Evolutionary conservation across 2,329 filamentous ascomycete genomes (phyloP), one percentile per base, ranked within the genome.

Genomic region (Neopestalotiopsis sp.): DNA sequence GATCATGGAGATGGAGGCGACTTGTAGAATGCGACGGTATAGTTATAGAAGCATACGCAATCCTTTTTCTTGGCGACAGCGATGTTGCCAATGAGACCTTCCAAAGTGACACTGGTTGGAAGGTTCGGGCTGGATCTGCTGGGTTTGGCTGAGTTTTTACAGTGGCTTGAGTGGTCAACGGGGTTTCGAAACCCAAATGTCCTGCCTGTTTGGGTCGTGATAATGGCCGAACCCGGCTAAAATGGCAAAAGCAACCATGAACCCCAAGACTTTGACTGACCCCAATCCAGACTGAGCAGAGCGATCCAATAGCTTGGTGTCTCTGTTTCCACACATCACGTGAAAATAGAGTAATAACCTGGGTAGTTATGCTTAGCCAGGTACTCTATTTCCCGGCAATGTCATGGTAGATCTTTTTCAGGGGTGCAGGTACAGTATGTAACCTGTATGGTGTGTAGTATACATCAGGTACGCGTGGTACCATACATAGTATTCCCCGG

Each of bases 11-110:
- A 38, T 10, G 34, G n/a, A 10, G n/a, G 58, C 17, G 12, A 30
- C 59, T 40, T 30, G 6, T 7, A 38, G 20, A 62, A 62, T 62
- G 59, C 59, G 34, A 62, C 59, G 34, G 59, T 62, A 62, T 62
- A 62, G 30, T 34, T 40, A 62, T 34, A 62, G 32, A 38, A 20
- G 59, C 32, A 40, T 62, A 62, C 59, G 59, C 59, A 40, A 40
- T 40, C 59, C 32, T 59, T 62, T 34, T 40, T 53, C 59, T 62
- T 62, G 59, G 59, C 59, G 34, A 4, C 30, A 20, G 28, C 32
- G 28, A 34, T 62, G n/a, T 62, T 20, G 10, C n/a, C 32, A 20
- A 38, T 40, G 28, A 62, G 59, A 62, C 59, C 59, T 62, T 62
- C 59, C 59, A 17, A 30, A 62, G 32, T 62, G n/a, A 62, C 32